Evolutionary conservation across 2,329 filamentous ascomycete species (phyloP).

Genomic region (Pseudofabraea citricarpa): DNA sequence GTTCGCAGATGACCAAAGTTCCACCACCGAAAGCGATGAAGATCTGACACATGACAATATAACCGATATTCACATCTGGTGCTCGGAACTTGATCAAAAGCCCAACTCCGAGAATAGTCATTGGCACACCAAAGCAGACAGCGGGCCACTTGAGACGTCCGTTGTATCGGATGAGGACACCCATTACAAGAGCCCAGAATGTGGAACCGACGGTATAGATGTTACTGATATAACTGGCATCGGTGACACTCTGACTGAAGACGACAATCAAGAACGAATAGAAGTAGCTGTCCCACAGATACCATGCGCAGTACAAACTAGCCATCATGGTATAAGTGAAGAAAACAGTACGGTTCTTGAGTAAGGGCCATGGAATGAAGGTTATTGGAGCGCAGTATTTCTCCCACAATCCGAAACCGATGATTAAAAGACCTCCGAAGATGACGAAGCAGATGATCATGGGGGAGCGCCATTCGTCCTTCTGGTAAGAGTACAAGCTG

Average conservation of each 20-base stretch:
- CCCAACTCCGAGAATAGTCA: slow-evolving; percentile 28
- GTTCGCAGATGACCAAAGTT: slow-evolving; percentile 48
- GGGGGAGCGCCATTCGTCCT: slow-evolving; percentile 17
- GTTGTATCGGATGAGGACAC: slow-evolving; percentile 39
- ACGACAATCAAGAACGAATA: slow-evolving; percentile 47
- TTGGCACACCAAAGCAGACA: slow-evolving; percentile 26
- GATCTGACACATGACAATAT: slow-evolving; percentile 52
- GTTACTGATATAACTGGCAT: slow-evolving; percentile 41
- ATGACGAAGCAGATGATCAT: slow-evolving; percentile 46
- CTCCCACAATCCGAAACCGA: slow-evolving; percentile 52
- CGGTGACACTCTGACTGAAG: slow-evolving; percentile 38
- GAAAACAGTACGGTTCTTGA: slow-evolving; percentile 44
- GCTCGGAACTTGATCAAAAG: slow-evolving; percentile 53
- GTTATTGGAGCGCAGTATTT: slow-evolving; percentile 48
- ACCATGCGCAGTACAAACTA: slow-evolving; percentile 42
- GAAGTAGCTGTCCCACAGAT: slow-evolving; percentile 47
- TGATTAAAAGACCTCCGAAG: slow-evolving; percentile 50
- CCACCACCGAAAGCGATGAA: slow-evolving; percentile 52
- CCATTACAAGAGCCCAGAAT: slow-evolving; percentile 42
- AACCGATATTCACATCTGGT: slow-evolving; percentile 42
- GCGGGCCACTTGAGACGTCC: slow-evolving; percentile 46
- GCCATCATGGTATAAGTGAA: slow-evolving; percentile 37
- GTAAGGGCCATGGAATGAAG: slow-evolving; percentile 49
- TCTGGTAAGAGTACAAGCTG: slow-evolving; percentile 38
- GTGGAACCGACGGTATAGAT: slow-evolving; percentile 43